phyloP scores from a whole-genome alignment of 2,329 filamentous ascomycete species.

The Trichothecium roseum region DNA sequence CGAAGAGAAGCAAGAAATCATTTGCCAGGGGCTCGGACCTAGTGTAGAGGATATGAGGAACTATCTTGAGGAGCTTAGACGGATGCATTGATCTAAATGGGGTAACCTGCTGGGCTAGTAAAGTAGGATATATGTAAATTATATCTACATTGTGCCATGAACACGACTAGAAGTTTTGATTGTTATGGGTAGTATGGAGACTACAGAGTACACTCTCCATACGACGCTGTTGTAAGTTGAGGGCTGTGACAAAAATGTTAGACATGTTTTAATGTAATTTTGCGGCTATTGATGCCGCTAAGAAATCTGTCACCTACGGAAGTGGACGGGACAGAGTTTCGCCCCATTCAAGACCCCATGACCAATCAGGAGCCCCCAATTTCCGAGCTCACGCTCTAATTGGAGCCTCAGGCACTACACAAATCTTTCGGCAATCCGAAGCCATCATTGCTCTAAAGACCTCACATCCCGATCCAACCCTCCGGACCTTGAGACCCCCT shows the following conservation, averaged over 20 bases:
- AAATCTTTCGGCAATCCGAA: constrained; percentile 33
- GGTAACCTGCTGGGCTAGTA: no score
- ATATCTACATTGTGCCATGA: no score
- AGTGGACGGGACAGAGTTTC: constrained; percentile 13
- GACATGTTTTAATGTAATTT: no score
- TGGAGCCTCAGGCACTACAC: constrained; percentile 32
- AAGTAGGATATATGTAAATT: no score
- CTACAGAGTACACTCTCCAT: no score
- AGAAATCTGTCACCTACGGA: constrained; percentile 13
- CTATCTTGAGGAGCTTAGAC: constrained; percentile 50
- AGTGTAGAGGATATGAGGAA: constrained; percentile 53
- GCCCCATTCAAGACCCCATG: constrained; percentile 12
- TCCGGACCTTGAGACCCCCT: constrained; percentile 13
- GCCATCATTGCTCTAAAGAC: constrained; percentile 32
- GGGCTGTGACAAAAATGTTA: no score
- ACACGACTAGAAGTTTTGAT: no score
- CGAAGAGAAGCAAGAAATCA: constrained; percentile 42
- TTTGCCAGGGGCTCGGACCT: constrained; percentile 45
- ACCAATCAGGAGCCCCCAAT: constrained; percentile 37
- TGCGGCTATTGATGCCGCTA: no score
- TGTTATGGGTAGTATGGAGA: no score
- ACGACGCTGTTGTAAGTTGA: no score
- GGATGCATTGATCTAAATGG: constrained; percentile 39
- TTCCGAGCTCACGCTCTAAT: constrained; percentile 26
- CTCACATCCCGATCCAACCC: constrained; percentile 29